Evolutionary conservation across 116 monocot genomes (phyloP), one percentile per base, ranked within the genome.

Genomic region (Dioscorea cayenensis): DNA sequence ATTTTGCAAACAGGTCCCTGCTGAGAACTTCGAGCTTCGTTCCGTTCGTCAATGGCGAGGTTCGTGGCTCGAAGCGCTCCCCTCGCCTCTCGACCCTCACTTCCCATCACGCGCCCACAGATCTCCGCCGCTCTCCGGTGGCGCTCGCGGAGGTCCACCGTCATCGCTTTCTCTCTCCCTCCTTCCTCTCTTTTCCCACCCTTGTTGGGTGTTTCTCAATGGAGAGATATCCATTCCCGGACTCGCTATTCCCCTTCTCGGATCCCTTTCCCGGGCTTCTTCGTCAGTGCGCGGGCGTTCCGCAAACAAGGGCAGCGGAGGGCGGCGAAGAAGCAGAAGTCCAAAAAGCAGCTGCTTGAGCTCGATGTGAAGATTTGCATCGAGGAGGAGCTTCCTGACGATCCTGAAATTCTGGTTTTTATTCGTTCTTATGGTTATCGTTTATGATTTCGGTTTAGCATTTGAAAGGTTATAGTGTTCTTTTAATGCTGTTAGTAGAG

Each of bases 311-410:
- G 81, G 74, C 78, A 83, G 65, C 70, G 68, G 55, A 74, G 61
- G 62, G 80, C 70, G 73, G 83, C 72, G 43, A 43, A 43, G 82
- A 79, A 68, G 66, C 74, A 78, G 65, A 37, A 70, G 77, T 16
- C 48, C 22, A 99, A 91, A 82, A 83, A 87, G 68, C 79, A 36
- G 73, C 72, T 87, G 79, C 73, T 90, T 29, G 84, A 87, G 74
- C 77, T 94, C 32, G 38, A 64, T 37, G 94, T 89, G 16, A 75
- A 77, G 43, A 87, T 99, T 64, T 77, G 87, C 69, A 81, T 99
- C 66, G 89, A 99, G 18, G 91, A 99, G 49, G 85, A 81, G 65
- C 60, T 94, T 67, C 94, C 99, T 38, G 82, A 91, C 4, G 94
- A 99, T 76, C 80, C 84, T 20, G 89, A 94, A 85, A 73, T 94